Percentiles rank a stretch among this genome's conserved stretches.
phyloP scores from a whole-genome alignment of 805 yeast genomes.

The Komagataella phaffii region DNA sequence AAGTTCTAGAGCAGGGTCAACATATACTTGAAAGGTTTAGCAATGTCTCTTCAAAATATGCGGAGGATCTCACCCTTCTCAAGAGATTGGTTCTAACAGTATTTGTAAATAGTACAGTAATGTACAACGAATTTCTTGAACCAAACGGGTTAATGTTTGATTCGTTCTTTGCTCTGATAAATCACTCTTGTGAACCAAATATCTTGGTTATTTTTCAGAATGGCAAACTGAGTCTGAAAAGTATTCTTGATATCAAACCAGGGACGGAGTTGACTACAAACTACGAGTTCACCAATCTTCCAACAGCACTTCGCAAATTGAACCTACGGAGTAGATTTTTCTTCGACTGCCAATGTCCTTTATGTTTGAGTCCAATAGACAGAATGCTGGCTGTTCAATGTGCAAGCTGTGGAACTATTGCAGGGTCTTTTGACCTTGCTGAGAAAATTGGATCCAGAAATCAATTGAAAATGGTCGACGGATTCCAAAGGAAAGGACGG shows the following conservation, averaged over 20 bases:
- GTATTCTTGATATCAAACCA: slow-evolving; percentile 8
- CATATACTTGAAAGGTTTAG: not conserved
- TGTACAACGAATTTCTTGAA: slow-evolving; percentile 14
- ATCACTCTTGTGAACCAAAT: slow-evolving; percentile 28
- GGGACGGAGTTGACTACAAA: slow-evolving; percentile 18
- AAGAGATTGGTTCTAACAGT: slow-evolving; percentile 1
- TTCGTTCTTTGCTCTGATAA: slow-evolving; percentile 21
- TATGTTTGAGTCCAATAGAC: slow-evolving; percentile 15
- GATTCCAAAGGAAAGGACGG: not conserved
- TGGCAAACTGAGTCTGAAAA: slow-evolving; percentile 8
- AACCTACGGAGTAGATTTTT: slow-evolving; percentile 17
- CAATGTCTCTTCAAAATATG: not conserved
- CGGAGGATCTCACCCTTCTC: not conserved
- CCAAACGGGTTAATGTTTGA: slow-evolving; percentile 22
- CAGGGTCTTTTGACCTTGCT: slow-evolving; percentile 7
- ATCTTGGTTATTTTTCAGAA: slow-evolving; percentile 12
- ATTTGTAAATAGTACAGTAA: slow-evolving; percentile 16
- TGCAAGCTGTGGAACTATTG: slow-evolving; percentile 8
- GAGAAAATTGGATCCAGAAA: not conserved
- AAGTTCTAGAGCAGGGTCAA: not conserved
- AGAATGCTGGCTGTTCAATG: slow-evolving; percentile 15
- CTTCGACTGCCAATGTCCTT: slow-evolving; percentile 20
- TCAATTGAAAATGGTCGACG: not conserved
- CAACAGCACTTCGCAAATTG: slow-evolving; percentile 15
- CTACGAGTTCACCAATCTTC: slow-evolving; percentile 15